phyloP scores from a whole-genome alignment of 1,284 basidiomycete genomes.

The Apiotrichum veenhuisii region DNA sequence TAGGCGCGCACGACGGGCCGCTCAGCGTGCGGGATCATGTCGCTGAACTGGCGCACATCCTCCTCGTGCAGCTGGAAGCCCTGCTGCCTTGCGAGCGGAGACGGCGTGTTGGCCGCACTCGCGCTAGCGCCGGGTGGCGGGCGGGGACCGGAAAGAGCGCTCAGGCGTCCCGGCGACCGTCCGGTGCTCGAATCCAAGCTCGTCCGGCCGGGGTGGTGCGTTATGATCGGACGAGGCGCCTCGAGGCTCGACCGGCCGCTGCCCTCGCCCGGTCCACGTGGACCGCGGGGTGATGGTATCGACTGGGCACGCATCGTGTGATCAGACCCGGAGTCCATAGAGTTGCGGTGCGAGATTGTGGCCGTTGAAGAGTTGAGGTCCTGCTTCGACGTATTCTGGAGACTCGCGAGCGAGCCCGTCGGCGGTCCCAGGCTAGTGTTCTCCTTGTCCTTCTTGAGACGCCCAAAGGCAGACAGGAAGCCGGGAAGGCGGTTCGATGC shows the following conservation, averaged over 20 bases:
- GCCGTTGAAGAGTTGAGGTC: not conserved
- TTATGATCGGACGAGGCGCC: not conserved
- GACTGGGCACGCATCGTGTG: conserved; percentile 4
- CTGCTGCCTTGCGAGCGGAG: conserved; percentile 9
- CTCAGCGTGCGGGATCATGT: conserved; percentile 72
- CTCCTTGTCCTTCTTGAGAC: conserved; percentile 37
- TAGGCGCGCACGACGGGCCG: conserved; percentile 66
- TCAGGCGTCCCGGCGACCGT: not conserved
- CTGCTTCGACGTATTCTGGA: conserved; percentile 4
- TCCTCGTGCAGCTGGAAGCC: conserved; percentile 22
- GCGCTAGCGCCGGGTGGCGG: not conserved
- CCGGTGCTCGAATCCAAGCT: conserved; percentile 4
- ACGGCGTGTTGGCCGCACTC: not conserved
- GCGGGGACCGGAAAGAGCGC: not conserved
- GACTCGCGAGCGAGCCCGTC: not conserved
- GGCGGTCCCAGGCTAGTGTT: conserved; percentile 7
- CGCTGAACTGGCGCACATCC: conserved; percentile 62
- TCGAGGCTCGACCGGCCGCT: conserved; percentile 8
- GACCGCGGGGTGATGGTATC: conserved; percentile 6
- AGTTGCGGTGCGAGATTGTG: not conserved
- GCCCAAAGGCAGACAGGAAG: conserved; percentile 34
- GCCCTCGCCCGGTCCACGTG: not conserved
- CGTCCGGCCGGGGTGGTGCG: conserved; percentile 2
- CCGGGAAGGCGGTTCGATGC: conserved; percentile 21
- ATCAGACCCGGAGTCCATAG: conserved; percentile 3